Evolutionary conservation across 2,329 filamentous ascomycete genomes (phyloP), one percentile per base, ranked within the genome.

Genomic region (Mycosphaerella arachidis): DNA sequence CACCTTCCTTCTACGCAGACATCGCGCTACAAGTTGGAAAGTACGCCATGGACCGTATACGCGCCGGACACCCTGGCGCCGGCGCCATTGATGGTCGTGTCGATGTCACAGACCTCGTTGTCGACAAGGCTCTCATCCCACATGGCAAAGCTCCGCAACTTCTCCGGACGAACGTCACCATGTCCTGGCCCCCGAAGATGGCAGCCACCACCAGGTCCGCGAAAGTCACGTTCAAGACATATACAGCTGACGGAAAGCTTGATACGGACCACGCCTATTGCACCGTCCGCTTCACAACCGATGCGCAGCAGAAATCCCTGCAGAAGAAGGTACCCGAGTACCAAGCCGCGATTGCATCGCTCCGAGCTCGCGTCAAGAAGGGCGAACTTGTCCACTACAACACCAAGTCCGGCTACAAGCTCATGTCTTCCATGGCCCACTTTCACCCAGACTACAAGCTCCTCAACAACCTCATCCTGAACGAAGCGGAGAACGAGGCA

Each of bases 1-100:
- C 79, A 12, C 77, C 77, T 55, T 69, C 66, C 18, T 48, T 74
- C 1, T 74, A 74, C 37, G 70, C 72, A 0, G 74, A 75, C 45
- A 73, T 75, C 30, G 71, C 71, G 2, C 57, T 73, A 1, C 69
- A 67, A 0, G 59, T 74, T 2, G 74, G 71, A 0, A 59, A 63
- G 5, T 72, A 75, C 37, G 18, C 57, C 16, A 51, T 55, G 16
- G 43, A 48, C 29, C 27, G 51, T 8, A 31, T 35, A 9, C 48
- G 46, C 7, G 29, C 56, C 27, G 46, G 29, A 10, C 20, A 33
- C 3, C n/a, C 48, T 24, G 13, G 30, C 18, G 48, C 24, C 10
- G 48, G 20, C 13, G 56, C 33, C 45, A 48, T 54, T 10, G 56
- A 54, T 20, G 50, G 30, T 18, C 12, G 13, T 7, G 53, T 61